These are phyloP conservation scores for Strigomonas culicis DNA, from an alignment of 208 protist genomes.

Conservation along the genomic window DNA sequence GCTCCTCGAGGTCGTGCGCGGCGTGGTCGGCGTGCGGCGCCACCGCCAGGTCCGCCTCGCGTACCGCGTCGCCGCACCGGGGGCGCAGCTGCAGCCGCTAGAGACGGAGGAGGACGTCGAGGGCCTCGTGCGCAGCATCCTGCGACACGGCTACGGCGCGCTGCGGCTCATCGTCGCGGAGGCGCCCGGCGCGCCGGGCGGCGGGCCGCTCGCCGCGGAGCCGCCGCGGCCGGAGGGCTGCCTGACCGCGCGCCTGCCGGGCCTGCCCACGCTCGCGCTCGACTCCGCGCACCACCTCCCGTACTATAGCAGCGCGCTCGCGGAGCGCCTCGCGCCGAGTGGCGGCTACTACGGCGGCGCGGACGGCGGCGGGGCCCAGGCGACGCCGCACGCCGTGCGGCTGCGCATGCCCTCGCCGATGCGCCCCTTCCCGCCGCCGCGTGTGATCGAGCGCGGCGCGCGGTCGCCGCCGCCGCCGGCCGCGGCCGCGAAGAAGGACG, in stretches of 20 bases:
- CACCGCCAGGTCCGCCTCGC: not conserved
- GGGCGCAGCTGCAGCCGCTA: too few species aligned
- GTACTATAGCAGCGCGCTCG: too few species aligned
- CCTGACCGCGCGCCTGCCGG: not conserved
- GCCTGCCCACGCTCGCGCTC: too few species aligned
- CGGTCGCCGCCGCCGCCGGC: not conserved
- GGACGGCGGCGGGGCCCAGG: not conserved
- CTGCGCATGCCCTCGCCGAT: not conserved
- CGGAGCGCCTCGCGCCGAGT: not conserved
- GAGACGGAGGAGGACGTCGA: too few species aligned
- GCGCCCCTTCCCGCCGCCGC: not conserved
- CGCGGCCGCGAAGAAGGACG: not conserved
- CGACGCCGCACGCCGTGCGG: not conserved
- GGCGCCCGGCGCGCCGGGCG: not conserved
- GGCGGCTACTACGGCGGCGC: not conserved
- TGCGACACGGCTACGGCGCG: not conserved
- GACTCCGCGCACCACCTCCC: too few species aligned
- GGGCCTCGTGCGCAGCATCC: too few species aligned
- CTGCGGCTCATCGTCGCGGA: not conserved
- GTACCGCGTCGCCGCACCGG: constrained; percentile 3
- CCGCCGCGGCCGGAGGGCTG: not conserved
- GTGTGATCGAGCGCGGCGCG: too few species aligned
- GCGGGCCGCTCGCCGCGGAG: not conserved
- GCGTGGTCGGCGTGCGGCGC: not conserved
- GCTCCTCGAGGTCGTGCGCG: constrained; percentile 1